Evolutionary conservation across 2,329 filamentous ascomycete species (phyloP), one percentile per base, ranked within the genome.

Genomic region (Ophiocordyceps unilateralis): DNA sequence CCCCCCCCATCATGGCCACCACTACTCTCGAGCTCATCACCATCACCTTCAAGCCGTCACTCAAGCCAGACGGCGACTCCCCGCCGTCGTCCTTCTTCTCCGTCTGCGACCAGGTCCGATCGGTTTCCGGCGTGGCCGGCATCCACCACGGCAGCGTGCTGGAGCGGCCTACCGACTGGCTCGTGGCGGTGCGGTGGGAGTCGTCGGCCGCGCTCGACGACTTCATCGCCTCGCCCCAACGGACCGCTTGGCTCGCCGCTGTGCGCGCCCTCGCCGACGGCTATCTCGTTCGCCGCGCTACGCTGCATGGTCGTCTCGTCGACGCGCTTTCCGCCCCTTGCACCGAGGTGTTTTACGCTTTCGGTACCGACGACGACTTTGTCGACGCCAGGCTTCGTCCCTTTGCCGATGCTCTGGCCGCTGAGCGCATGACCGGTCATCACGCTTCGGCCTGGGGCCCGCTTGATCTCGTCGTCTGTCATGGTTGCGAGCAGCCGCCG

Each of bases 211-310:
- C 57, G 40, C 55, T 61, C 48, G 50, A 56, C 45, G 58, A 59
- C 46, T 70, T 68, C 47, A 57, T 62, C 46, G 57, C 58, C 45
- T 64, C 62, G 7, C 58, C 61, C 22, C 58, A 55, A 46, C 63
- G 61, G 43, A 59, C 61, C 41, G 62, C 58, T 48, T 65, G 63
- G 51, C 56, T 64, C 17, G 58, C 59, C 34, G 58, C 60, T 9
- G 50, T 63, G 36, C 53, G 52, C 41, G 55, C 58, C 46, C 43
- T 60, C n/a, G 46, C 58, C 43, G 50, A 49, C 5, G 45, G 51
- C 36, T 49, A 48, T 34, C 46, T 57, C 39, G 50, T 57, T 44
- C 44, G 44, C 11, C 41, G 49, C 42, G 47, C 53, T 28, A 48
- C 48, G 42, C 39, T 49, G 15, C 39, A 49, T 32, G 48, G 47